These are phyloP conservation scores for Blechomonas ayalai DNA, from an alignment of 208 protist genomes.

Conservation along the genomic window DNA sequence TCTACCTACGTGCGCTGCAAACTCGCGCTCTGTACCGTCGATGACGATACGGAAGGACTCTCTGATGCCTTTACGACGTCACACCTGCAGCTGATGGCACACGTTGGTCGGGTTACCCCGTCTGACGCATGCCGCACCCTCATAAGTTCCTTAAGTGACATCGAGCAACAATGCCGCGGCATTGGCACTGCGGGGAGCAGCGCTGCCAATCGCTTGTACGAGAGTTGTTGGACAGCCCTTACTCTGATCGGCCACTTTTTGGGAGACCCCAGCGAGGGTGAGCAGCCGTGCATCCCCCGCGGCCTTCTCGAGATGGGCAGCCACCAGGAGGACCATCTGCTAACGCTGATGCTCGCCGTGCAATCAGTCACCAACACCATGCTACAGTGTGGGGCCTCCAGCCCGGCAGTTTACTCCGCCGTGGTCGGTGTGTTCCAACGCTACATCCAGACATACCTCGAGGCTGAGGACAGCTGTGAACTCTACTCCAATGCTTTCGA, in stretches of 20 bases:
- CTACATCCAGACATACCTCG: slow-evolving; percentile 58
- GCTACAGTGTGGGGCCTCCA: slow-evolving; percentile 22
- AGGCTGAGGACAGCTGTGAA: slow-evolving; percentile 12
- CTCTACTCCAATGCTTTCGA: slow-evolving; percentile 26
- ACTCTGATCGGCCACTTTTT: slow-evolving; percentile 52
- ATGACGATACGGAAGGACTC: slow-evolving; percentile 48
- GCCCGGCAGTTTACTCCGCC: slow-evolving; percentile 52
- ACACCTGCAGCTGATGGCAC: slow-evolving; percentile 55
- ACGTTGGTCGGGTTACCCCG: slow-evolving; percentile 44
- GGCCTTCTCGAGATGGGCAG: slow-evolving; percentile 37
- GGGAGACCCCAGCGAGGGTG: slow-evolving; percentile 54
- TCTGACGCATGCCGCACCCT: slow-evolving; percentile 14
- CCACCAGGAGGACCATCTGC: slow-evolving; percentile 8
- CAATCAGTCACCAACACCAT: slow-evolving; percentile 3
- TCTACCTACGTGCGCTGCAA: slow-evolving; percentile 16
- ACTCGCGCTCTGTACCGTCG: slow-evolving; percentile 12
- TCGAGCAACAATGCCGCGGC: background rate
- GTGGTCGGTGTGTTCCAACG: slow-evolving; percentile 35
- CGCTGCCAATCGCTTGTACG: slow-evolving; percentile 6
- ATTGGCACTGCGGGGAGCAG: background rate
- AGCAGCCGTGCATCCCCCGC: slow-evolving; percentile 58
- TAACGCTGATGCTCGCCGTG: slow-evolving; percentile 20
- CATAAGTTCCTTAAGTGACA: background rate
- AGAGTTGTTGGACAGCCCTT: slow-evolving; percentile 58
- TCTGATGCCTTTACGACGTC: slow-evolving; percentile 55